These are phyloP conservation scores for Pinus albicaulis DNA, from an alignment of 75 land plant species.

Conservation along the genomic window DNA sequence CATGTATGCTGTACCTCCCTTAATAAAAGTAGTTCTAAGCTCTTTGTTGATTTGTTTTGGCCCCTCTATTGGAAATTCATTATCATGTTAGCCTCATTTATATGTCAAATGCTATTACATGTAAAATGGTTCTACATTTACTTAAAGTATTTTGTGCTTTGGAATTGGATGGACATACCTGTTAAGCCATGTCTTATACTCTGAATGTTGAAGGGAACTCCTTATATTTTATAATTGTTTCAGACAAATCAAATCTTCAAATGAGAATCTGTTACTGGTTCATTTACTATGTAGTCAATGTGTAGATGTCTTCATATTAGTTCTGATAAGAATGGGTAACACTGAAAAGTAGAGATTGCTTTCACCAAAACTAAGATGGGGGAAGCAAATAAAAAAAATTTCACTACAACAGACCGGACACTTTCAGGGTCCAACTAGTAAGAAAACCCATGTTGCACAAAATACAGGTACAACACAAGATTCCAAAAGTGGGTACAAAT, in stretches of 20 bases:
- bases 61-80: too few species aligned
- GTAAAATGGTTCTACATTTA: neutral
- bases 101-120: neutral
- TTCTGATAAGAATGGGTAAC: neutral
- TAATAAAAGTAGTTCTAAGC: neutral
- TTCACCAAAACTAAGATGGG: neutral
- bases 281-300: neutral
- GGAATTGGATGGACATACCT: neutral
- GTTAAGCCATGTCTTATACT: neutral
- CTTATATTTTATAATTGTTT: neutral
- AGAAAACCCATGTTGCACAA: neutral
- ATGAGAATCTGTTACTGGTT: neutral
- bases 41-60: neutral
- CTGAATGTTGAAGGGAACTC: neutral
- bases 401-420: neutral
- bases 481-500: too few species aligned
- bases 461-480: too few species aligned
- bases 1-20: conserved; percentile 58
- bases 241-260: neutral
- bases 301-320: neutral
- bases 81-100: neutral
- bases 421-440: neutral
- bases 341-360: neutral
- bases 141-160: neutral
- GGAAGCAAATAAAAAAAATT: neutral